Conservation (phyloP, 2,329 filamentous ascomycete genomes). For the Arthrobotrys sinensis region DNA sequence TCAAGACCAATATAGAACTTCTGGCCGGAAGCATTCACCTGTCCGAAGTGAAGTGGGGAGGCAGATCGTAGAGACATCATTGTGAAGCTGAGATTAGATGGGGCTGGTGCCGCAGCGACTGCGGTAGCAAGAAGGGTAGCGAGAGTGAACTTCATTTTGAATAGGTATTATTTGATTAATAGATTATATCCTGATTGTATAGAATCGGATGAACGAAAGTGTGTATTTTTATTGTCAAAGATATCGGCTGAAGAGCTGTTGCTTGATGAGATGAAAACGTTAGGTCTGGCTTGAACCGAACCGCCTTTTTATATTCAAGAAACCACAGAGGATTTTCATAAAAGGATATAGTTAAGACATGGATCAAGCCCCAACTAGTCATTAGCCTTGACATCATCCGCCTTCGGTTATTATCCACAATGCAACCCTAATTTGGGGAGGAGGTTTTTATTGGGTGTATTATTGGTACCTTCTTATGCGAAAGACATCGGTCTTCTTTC, state of each 20-base stretch:
- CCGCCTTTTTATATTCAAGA: constrained; percentile 52
- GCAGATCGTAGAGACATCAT: constrained; percentile 67
- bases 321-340: constrained; percentile 23
- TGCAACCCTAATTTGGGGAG: constrained; percentile 49
- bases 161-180: constrained; percentile 20
- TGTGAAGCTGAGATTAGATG: constrained; percentile 31
- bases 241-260: constrained; percentile 29
- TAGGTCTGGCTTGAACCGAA: neutral
- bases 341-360: constrained; percentile 22
- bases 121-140: constrained; percentile 52
- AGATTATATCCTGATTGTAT: constrained; percentile 18
- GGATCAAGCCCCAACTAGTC: constrained; percentile 3
- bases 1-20: constrained; percentile 72
- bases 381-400: constrained; percentile 50
- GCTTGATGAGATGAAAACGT: constrained; percentile 40
- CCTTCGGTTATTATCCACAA: constrained; percentile 31
- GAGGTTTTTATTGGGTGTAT: neutral
- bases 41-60: constrained; percentile 71
- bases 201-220: constrained; percentile 12
- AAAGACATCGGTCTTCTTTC: constrained; percentile 10
- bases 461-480: constrained; percentile 10
- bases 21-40: constrained; percentile 70
- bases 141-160: constrained; percentile 58
- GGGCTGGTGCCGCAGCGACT: constrained; percentile 41
- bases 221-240: neutral